These are phyloP conservation scores for Pythium utonaiense DNA, from an alignment of 352 stramenopile species.

Conservation along the genomic window DNA sequence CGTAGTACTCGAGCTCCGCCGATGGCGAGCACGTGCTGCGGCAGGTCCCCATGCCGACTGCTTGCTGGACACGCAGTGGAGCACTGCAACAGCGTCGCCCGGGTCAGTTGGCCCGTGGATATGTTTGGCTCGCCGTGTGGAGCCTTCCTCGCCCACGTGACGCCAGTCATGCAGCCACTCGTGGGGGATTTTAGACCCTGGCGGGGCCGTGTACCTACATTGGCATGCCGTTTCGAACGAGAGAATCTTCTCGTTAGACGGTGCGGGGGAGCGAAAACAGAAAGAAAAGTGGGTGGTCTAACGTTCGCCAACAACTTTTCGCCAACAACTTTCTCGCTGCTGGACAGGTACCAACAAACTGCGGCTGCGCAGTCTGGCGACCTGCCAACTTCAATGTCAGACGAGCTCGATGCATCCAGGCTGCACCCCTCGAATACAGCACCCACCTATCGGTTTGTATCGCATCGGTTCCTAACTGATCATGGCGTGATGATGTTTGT, in stretches of 20 bases:
- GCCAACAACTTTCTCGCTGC: too few relatives aligned
- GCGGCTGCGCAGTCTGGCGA: neutral
- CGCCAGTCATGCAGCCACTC: slow-evolving; percentile 8
- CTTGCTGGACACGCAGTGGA: neutral
- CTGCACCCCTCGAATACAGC: slow-evolving; percentile 10
- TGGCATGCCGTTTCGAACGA: neutral
- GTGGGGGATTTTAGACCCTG: neutral
- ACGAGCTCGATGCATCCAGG: slow-evolving; percentile 5
- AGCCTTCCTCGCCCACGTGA: too few relatives aligned
- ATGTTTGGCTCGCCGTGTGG: slow-evolving; percentile 16
- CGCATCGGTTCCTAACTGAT: neutral
- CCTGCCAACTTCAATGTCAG: slow-evolving; percentile 26
- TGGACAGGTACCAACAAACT: too few relatives aligned
- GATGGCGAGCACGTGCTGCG: slow-evolving; percentile 46
- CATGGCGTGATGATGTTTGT: too few relatives aligned
- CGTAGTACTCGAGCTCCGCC: slow-evolving; percentile 64
- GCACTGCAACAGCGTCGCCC: neutral
- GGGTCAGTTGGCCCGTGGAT: slow-evolving; percentile 8
- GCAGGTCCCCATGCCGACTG: slow-evolving; percentile 48
- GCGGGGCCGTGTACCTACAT: slow-evolving; percentile 4
- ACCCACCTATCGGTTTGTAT: slow-evolving; percentile 4
- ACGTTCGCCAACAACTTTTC: neutral
- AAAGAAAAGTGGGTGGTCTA: slow-evolving; percentile 10
- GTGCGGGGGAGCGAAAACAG: slow-evolving; percentile 2
- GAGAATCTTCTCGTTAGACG: slow-evolving; percentile 3